phyloP scores from a whole-genome alignment of 1,139 yeast genomes.

The Saccharomyces hybrid region DNA sequence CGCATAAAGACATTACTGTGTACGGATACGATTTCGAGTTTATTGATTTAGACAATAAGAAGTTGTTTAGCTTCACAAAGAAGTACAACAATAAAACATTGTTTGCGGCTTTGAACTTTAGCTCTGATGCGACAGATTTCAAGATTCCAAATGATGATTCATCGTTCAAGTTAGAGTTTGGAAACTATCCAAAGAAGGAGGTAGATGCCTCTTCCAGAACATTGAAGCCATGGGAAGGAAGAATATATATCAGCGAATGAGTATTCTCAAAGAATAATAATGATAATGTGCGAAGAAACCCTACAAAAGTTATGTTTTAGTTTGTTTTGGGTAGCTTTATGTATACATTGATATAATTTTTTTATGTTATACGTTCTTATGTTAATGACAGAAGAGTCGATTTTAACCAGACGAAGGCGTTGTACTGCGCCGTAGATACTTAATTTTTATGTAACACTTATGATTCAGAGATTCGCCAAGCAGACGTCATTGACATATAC shows the following conservation, averaged over 20 bases:
- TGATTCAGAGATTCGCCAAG: too few species aligned
- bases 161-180: conserved; percentile 25
- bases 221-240: conserved; percentile 14
- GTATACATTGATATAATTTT: too few species aligned
- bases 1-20: conserved; percentile 38
- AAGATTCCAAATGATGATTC: background rate
- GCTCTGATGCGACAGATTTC: conserved; percentile 18
- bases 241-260: conserved; percentile 10
- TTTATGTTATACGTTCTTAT: too few species aligned
- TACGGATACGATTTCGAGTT: conserved; percentile 42
- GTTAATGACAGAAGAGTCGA: too few species aligned
- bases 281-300: too few species aligned
- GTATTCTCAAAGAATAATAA: too few species aligned
- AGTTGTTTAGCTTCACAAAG: conserved; percentile 39
- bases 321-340: too few species aligned
- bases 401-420: too few species aligned
- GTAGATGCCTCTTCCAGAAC: conserved; percentile 5
- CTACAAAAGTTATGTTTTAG: too few species aligned
- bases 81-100: conserved; percentile 29
- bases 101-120: conserved; percentile 43
- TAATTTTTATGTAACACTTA: too few species aligned
- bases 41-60: conserved; percentile 36
- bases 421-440: too few species aligned
- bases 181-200: conserved; percentile 5
- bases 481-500: too few species aligned